Evolutionary conservation across 371 early-diverging fungal genomes (phyloP).

Genomic region (Mortierella sp.): DNA sequence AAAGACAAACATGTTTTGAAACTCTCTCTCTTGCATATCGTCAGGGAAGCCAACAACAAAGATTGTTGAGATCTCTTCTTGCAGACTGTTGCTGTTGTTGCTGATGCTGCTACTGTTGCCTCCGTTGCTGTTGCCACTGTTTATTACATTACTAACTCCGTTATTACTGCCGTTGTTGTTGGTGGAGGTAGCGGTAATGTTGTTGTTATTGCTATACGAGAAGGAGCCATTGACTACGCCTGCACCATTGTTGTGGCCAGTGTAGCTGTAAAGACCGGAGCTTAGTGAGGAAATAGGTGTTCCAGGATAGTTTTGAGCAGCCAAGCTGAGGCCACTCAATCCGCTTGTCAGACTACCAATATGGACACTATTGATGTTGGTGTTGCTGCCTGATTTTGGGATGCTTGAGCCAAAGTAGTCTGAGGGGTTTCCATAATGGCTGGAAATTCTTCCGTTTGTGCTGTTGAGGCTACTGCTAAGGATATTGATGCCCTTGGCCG

Average conservation of each 20-base stretch:
- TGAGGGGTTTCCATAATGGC: constrained; percentile 21
- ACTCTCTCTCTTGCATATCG: constrained; percentile 97
- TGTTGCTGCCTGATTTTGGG: constrained; percentile 30
- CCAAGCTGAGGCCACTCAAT: constrained; percentile 40
- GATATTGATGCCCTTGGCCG: constrained; percentile 45
- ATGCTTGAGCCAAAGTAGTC: constrained; percentile 48
- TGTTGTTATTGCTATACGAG: constrained; percentile 13
- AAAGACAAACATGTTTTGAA: constrained; percentile 97
- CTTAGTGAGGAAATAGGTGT: constrained; percentile 37
- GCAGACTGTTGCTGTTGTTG: constrained; percentile 2
- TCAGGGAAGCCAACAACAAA: constrained; percentile 98
- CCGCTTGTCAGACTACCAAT: constrained; percentile 46
- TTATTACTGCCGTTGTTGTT: constrained; percentile 11
- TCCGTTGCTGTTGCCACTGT: constrained; percentile 14
- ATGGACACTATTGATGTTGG: constrained; percentile 35
- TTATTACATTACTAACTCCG: not conserved
- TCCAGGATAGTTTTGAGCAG: constrained; percentile 21
- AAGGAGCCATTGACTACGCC: not conserved
- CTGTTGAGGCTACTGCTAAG: constrained; percentile 3
- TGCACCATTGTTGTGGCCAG: constrained; percentile 3
- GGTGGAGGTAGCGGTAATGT: constrained; percentile 10
- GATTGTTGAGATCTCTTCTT: constrained; percentile 89
- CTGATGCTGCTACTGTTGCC: constrained; percentile 5
- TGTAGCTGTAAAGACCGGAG: constrained; percentile 44
- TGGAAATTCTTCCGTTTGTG: constrained; percentile 20